These are phyloP conservation scores for Leccinum longicurvipes DNA, from an alignment of 768 basidiomycete species.

Conservation along the genomic window DNA sequence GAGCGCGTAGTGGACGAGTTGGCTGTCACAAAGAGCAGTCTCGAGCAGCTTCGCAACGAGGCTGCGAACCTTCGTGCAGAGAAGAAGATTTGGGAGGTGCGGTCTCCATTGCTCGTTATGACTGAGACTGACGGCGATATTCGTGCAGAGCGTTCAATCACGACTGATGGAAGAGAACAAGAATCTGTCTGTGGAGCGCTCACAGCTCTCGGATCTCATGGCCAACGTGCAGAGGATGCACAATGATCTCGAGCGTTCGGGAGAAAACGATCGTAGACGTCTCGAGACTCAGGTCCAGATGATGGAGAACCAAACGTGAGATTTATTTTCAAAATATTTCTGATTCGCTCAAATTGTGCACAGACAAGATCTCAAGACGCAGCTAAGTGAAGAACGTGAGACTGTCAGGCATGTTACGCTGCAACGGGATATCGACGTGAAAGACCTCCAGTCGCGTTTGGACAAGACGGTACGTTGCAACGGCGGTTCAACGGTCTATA, in stretches of 20 bases:
- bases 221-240: conserved; percentile 89
- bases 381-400: conserved; percentile 74
- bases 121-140: conserved; percentile 8
- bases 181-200: conserved; percentile 72
- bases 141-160: conserved; percentile 62
- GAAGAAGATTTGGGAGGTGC: conserved; percentile 90
- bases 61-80: conserved; percentile 86
- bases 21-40: conserved; percentile 49
- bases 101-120: too few relatives aligned
- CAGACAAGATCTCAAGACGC: conserved; percentile 72
- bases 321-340: conserved; percentile 2
- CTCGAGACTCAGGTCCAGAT: conserved; percentile 77
- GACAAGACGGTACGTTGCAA: conserved; percentile 59
- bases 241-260: conserved; percentile 78
- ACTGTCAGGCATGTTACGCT: conserved; percentile 65
- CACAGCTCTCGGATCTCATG: conserved; percentile 85
- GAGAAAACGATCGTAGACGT: conserved; percentile 77
- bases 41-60: conserved; percentile 83
- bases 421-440: conserved; percentile 77
- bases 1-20: conserved; percentile 67
- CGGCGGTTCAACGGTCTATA: neutral
- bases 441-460: conserved; percentile 68
- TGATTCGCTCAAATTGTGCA: conserved; percentile 1
- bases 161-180: conserved; percentile 87
- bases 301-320: conserved; percentile 76